These are phyloP conservation scores for Colletotrichum gigasporum DNA, from an alignment of 2,329 filamentous ascomycete genomes.

Conservation along the genomic window DNA sequence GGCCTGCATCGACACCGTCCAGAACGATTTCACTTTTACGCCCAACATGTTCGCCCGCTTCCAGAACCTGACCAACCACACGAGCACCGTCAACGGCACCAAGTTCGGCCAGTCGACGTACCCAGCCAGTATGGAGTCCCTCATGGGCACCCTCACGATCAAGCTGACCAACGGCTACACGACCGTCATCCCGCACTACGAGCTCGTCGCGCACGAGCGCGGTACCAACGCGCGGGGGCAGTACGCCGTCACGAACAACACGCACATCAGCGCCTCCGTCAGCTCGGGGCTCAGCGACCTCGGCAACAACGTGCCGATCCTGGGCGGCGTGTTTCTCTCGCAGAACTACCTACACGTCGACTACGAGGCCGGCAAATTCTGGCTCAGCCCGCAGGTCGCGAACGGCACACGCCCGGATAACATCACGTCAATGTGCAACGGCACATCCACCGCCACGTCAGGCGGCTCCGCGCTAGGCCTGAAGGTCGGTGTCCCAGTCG, in stretches of 20 bases:
- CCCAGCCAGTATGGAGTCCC: slow-evolving; percentile 14
- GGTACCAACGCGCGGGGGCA: slow-evolving; percentile 30
- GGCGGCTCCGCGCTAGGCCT: not conserved
- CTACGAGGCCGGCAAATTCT: slow-evolving; percentile 28
- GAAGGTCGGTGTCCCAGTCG: slow-evolving; percentile 20
- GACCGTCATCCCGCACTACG: slow-evolving; percentile 33
- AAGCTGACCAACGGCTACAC: slow-evolving; percentile 32
- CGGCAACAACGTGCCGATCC: slow-evolving; percentile 28
- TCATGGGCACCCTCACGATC: slow-evolving; percentile 30
- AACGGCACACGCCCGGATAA: slow-evolving; percentile 23
- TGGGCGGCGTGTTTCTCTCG: slow-evolving; percentile 31
- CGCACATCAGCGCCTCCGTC: slow-evolving; percentile 22
- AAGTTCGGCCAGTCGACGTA: not conserved
- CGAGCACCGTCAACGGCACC: not conserved
- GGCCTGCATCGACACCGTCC: slow-evolving; percentile 33
- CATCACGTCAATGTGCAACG: slow-evolving; percentile 23
- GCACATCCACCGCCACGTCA: not conserved
- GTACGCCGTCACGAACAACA: slow-evolving; percentile 27
- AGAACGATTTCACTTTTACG: slow-evolving; percentile 32
- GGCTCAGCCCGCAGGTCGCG: slow-evolving; percentile 30
- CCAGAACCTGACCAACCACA: slow-evolving; percentile 16
- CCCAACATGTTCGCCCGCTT: slow-evolving; percentile 28
- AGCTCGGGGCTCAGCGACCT: slow-evolving; percentile 27
- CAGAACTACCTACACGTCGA: slow-evolving; percentile 33
- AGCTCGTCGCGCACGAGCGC: slow-evolving; percentile 27